Percentiles rank a stretch among this genome's conserved stretches.
Evolutionary conservation across 148 eudicot genomes (phyloP).

Genomic region (Salicornia ramosissima): DNA sequence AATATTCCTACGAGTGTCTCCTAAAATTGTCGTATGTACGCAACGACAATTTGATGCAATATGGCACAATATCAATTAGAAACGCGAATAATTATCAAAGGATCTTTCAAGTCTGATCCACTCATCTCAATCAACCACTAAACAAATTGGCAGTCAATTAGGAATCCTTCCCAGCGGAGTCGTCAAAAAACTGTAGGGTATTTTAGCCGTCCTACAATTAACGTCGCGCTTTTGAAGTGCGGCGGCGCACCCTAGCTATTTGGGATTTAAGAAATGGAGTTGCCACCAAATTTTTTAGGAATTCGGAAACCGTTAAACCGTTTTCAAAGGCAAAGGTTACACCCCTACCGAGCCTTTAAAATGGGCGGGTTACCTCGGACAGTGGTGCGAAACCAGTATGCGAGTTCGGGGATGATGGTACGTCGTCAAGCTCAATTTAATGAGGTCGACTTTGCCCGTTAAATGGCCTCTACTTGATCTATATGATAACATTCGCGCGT

Average conservation of each 20-base stretch:
- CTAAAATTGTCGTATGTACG: neutral
- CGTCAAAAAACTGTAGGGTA: neutral
- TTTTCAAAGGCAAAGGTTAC: neutral
- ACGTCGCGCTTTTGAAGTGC: neutral
- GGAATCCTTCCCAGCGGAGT: neutral
- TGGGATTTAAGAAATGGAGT: neutral
- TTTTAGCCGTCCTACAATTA: neutral
- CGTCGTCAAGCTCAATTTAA: neutral
- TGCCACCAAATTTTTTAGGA: neutral
- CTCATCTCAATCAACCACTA: neutral
- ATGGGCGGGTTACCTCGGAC: too few species aligned
- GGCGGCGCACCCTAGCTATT: neutral
- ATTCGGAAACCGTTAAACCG: neutral
- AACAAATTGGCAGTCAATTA: too few species aligned
- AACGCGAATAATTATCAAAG: neutral
- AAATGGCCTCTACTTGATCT: neutral
- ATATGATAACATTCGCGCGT: too few species aligned
- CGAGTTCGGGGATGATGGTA: neutral
- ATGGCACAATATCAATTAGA: neutral
- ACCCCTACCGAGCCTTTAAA: neutral
- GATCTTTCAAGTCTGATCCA: neutral
- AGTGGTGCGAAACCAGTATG: too few species aligned
- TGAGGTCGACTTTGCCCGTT: neutral
- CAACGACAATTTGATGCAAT: too few species aligned
- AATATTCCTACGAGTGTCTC: too few species aligned